Percentiles rank a stretch among this genome's conserved stretches.
These are phyloP conservation scores for Citrus medica DNA, from an alignment of 345 rosid species.

Conservation along the genomic window DNA sequence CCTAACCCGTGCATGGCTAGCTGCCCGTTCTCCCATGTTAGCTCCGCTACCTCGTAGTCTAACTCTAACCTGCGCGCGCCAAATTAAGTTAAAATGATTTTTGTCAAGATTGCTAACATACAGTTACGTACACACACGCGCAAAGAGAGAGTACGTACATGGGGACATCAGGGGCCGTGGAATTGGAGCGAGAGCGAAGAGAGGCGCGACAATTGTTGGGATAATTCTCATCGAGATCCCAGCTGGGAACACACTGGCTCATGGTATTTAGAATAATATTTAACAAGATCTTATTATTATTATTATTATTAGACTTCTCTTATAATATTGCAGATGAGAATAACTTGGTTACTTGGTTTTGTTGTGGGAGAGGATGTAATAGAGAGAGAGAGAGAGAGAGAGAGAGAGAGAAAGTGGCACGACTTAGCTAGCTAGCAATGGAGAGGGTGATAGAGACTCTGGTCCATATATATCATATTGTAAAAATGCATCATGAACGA, in stretches of 20 bases:
- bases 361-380: no score
- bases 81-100: neutral
- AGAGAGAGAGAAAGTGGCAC: no score
- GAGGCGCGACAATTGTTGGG: conserved; percentile 23
- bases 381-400: no score
- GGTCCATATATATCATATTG: conserved; percentile 15
- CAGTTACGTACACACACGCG: no score
- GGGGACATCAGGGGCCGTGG: conserved; percentile 39
- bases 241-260: conserved; percentile 92
- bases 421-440: neutral
- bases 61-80: conserved; percentile 46
- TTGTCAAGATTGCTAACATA: no score
- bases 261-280: conserved; percentile 15
- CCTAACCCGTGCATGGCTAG: conserved; percentile 76
- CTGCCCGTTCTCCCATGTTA: conserved; percentile 97
- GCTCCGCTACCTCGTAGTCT: conserved; percentile 80
- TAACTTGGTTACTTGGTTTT: no score
- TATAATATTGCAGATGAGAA: no score
- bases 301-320: no score
- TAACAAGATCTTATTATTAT: no score
- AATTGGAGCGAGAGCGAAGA: conserved; percentile 39
- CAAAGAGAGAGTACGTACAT: conserved; percentile 29
- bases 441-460: conserved; percentile 3
- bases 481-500: neutral
- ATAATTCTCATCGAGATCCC: conserved; percentile 50